Conservation (phyloP, 164 flowering plant genomes). For the Cinnamomum chago region DNA sequence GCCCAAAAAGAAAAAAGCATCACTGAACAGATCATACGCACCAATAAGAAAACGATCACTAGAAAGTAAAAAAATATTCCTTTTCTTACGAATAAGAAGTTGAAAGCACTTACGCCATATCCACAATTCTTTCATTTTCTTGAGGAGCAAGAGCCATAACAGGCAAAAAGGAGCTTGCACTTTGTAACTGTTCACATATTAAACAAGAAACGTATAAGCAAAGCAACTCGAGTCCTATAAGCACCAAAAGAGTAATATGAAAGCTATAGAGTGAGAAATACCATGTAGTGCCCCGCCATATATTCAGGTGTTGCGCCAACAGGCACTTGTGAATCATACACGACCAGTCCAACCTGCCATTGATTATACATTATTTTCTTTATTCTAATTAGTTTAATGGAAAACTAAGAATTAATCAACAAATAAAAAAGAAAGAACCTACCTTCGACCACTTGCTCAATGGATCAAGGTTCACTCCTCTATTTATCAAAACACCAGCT, state of each 20-base stretch:
- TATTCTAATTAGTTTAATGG: not conserved
- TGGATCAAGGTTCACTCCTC: constrained; percentile 92
- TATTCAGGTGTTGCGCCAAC: constrained; percentile 99
- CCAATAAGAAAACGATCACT: not conserved
- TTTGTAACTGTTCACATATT: constrained; percentile 63
- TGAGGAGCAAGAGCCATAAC: constrained; percentile 99
- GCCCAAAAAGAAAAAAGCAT: not conserved
- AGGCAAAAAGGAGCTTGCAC: constrained; percentile 96
- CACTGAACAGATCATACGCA: not conserved
- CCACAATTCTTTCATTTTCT: constrained; percentile 82
- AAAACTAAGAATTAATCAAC: not conserved
- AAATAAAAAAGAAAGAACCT: constrained; percentile 13
- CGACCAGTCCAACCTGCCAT: constrained; percentile 88
- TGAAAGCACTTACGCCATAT: constrained; percentile 80
- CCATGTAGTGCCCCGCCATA: constrained; percentile 98
- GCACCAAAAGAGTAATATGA: not conserved
- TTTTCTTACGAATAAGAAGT: not conserved
- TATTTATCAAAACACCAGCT: constrained; percentile 83
- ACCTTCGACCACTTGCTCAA: constrained; percentile 98
- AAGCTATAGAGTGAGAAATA: constrained; percentile 14
- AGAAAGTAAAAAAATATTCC: not conserved
- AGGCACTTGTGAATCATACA: constrained; percentile 96
- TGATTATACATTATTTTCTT: not conserved
- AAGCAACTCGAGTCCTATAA: no score
- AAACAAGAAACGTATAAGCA: constrained; percentile 4